phyloP scores from a whole-genome alignment of 2,329 filamentous ascomycete genomes.

The Ceratocystis alfenasii region DNA sequence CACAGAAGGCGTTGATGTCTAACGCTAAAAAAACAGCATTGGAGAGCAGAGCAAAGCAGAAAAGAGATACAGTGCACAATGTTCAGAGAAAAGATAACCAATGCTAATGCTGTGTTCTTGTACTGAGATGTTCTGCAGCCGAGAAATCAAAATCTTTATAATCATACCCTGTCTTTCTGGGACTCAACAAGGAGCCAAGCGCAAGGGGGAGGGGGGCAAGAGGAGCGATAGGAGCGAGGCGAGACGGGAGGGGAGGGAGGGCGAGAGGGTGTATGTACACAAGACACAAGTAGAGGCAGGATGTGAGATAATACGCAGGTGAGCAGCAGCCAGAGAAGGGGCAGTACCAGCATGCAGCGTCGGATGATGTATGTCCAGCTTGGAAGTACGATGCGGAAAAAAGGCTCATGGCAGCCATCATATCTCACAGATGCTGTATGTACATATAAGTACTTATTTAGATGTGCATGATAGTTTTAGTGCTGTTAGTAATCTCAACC shows the following conservation, averaged over 20 bases:
- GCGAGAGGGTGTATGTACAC: not conserved
- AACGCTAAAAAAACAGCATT: not conserved
- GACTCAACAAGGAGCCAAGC: not conserved
- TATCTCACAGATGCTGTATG: not conserved
- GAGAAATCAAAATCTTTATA: not conserved
- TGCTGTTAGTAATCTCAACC: not conserved
- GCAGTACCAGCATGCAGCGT: not conserved
- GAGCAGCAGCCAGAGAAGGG: not conserved
- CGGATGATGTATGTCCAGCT: slow-evolving; percentile 8
- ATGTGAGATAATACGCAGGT: not conserved
- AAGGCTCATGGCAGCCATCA: not conserved
- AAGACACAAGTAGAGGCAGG: not conserved
- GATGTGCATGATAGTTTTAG: not conserved
- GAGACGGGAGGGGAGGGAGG: not conserved
- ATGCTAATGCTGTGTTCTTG: slow-evolving; percentile 1
- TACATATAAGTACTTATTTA: not conserved
- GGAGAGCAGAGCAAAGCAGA: not conserved
- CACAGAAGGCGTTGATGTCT: not conserved
- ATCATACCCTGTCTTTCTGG: not conserved
- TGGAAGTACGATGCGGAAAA: not conserved
- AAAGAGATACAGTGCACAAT: not conserved
- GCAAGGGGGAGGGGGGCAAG: not conserved
- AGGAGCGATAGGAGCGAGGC: no score
- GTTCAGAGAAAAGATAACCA: not conserved
- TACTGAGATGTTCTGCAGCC: not conserved